phyloP scores from a whole-genome alignment of 441 rosid species.

The Codiaeum variegatum region DNA sequence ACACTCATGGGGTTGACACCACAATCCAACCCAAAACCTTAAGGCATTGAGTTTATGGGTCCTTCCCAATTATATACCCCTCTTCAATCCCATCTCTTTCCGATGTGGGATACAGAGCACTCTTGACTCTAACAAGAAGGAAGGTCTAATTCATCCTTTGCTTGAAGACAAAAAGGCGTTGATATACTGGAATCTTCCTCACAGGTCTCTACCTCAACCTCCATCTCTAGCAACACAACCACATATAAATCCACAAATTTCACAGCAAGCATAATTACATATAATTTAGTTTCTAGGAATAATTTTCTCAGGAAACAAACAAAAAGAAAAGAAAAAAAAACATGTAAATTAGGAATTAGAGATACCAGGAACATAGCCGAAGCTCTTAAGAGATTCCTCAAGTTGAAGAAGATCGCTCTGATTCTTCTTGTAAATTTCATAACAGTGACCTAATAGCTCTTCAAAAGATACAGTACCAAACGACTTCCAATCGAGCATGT shows the following conservation, averaged over 20 bases:
- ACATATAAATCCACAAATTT: neutral
- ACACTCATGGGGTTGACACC: no score
- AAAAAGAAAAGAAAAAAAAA: no score
- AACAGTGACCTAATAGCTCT: conserved; percentile 70
- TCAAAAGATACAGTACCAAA: conserved; percentile 30
- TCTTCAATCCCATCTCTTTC: no score
- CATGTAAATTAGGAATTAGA: neutral
- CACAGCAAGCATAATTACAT: neutral
- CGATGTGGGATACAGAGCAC: no score
- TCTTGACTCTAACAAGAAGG: no score
- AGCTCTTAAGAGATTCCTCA: conserved; percentile 15
- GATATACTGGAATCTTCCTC: conserved; percentile 25
- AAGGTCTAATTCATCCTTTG: conserved; percentile 31
- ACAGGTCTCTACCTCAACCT: conserved; percentile 34
- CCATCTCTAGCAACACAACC: conserved; percentile 17
- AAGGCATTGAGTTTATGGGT: no score
- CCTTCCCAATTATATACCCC: no score
- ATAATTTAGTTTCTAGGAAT: neutral
- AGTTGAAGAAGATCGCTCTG: conserved; percentile 13
- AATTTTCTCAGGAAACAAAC: neutral
- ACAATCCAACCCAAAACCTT: no score
- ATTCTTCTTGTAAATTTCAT: conserved; percentile 25
- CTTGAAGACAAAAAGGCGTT: conserved; percentile 11
- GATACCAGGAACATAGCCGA: conserved; percentile 19
- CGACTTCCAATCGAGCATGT: conserved; percentile 28